Base-by-base conservation (phyloP, 2,329 filamentous ascomycete species). In the Lecanicillium sp. region DNA sequence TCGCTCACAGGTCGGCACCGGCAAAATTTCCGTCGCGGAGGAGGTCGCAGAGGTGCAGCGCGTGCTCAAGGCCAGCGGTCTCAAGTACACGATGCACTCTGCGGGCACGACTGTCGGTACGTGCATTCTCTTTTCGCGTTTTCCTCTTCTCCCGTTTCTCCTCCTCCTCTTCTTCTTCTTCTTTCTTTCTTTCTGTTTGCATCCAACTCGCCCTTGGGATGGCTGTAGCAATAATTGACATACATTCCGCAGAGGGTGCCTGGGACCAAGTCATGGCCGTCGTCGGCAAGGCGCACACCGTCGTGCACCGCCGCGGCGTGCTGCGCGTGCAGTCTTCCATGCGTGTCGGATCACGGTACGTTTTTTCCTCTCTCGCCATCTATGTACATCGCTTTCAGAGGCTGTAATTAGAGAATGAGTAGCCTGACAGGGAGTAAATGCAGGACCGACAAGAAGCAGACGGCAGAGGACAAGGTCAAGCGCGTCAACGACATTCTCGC, bases 31-130 rank as follows among this genome's bases (percentile, higher is more conserved):
- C 2, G 86, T 91, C 14, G 85, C 87, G 4, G 80, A 84, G 56
- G 87, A 97, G 63, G 83, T 98, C 24, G 91, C 91, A 27, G 83
- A 86, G 54, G 89, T 97, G 30, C 91, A 97, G 70, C 81, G 84
- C 49, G 75, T 97, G 29, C 77, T 98, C 58, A 82, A 86, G 66
- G 81, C 79, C 46, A 93, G 86, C 57, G 89, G 89, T 2, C 66
- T 97, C 53, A 83, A 81, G 54, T 91, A 90, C 63, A 83, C 78
- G 39, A 93, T 97, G 88, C 91, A 97, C 68, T 90, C 87, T 21
- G 90, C 90, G 2, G 93, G 91, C 11, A 96, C 91, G 0, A 97
- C 91, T 0, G 79, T 97, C 48, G 90, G 89, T 93, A 72, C 50
- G 83, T 72, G n/a, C 15, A 20, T 10, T 10, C 12, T 11, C 11